These are phyloP conservation scores for Arachis hypogaea DNA, from an alignment of 306 rosid genomes.

Conservation along the genomic window DNA sequence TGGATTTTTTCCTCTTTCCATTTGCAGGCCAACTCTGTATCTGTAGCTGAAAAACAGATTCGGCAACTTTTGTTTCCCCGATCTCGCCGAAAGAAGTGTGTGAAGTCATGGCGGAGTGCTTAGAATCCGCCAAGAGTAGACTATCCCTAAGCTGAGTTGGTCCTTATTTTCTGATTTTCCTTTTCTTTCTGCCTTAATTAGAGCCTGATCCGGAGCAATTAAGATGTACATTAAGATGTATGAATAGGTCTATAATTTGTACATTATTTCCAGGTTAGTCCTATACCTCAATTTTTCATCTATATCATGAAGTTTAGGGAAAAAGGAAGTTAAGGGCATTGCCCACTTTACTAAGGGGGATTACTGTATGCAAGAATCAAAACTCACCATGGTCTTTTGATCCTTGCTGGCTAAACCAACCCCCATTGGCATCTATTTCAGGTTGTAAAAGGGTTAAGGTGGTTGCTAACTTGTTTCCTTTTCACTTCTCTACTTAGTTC, in stretches of 20 bases:
- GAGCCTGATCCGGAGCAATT: constrained; percentile 30
- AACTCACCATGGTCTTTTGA: constrained; percentile 16
- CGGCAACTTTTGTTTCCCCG: constrained; percentile 77
- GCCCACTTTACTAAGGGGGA: constrained; percentile 7
- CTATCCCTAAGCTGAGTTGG: constrained; percentile 26
- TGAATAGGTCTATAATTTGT: constrained; percentile 37
- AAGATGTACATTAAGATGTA: constrained; percentile 16
- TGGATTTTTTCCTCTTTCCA: constrained; percentile 9
- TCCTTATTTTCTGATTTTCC: constrained; percentile 8
- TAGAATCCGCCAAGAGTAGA: constrained; percentile 40
- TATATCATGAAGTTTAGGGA: constrained; percentile 4
- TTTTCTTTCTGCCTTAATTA: neutral
- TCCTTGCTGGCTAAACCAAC: neutral
- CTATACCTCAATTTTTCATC: constrained; percentile 19
- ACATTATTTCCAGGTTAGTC: constrained; percentile 32
- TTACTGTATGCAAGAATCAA: neutral
- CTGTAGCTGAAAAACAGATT: constrained; percentile 83
- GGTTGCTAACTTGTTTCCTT: constrained; percentile 12
- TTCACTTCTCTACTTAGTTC: constrained; percentile 6
- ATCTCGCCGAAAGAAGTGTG: constrained; percentile 65
- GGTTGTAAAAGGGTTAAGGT: constrained; percentile 21
- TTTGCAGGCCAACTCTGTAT: constrained; percentile 71
- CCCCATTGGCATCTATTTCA: neutral
- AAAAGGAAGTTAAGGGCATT: constrained; percentile 13
- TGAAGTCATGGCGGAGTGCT: constrained; percentile 44